These are phyloP conservation scores for Chlorella sp. DNA, from an alignment of 139 green algal genomes.

Conservation along the genomic window DNA sequence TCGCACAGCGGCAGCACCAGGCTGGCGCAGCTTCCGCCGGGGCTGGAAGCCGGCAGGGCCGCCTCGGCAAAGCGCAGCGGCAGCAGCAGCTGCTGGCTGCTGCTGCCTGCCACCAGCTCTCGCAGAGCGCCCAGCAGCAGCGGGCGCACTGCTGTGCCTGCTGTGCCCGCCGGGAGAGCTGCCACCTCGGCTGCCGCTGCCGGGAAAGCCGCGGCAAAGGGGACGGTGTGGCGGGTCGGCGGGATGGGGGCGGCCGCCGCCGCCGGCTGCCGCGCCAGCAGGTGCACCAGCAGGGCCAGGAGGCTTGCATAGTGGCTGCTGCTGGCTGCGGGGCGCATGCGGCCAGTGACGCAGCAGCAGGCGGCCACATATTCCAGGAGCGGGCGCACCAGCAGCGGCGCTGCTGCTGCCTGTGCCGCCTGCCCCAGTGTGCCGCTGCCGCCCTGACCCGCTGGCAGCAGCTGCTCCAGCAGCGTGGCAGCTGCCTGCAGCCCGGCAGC, in stretches of 20 bases:
- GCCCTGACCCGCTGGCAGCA: not conserved
- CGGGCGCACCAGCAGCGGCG: not conserved
- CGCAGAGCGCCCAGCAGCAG: slow-evolving; percentile 23
- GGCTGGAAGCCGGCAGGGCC: not conserved
- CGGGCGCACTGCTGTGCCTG: not conserved
- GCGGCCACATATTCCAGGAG: slow-evolving; percentile 21
- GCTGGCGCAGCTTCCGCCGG: not conserved
- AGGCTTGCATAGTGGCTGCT: slow-evolving; percentile 29
- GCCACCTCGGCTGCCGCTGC: not conserved
- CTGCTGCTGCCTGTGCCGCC: not conserved
- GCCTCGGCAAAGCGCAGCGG: slow-evolving; percentile 33
- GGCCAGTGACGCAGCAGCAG: slow-evolving; percentile 4
- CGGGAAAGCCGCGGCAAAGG: slow-evolving; percentile 41
- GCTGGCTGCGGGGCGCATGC: slow-evolving; percentile 28
- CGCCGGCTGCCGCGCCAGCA: not conserved
- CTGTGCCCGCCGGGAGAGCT: no score
- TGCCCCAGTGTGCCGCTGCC: not conserved
- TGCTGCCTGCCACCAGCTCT: slow-evolving; percentile 33
- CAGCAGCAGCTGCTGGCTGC: slow-evolving; percentile 39
- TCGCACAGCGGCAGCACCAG: slow-evolving; percentile 17
- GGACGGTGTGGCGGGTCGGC: slow-evolving; percentile 13
- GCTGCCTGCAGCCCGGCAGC: not conserved
- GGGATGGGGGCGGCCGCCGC: not conserved
- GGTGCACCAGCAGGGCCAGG: slow-evolving; percentile 26
- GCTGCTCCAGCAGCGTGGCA: not conserved